These are phyloP conservation scores for Pyrus communis DNA, from an alignment of 306 rosid genomes.

Conservation along the genomic window DNA sequence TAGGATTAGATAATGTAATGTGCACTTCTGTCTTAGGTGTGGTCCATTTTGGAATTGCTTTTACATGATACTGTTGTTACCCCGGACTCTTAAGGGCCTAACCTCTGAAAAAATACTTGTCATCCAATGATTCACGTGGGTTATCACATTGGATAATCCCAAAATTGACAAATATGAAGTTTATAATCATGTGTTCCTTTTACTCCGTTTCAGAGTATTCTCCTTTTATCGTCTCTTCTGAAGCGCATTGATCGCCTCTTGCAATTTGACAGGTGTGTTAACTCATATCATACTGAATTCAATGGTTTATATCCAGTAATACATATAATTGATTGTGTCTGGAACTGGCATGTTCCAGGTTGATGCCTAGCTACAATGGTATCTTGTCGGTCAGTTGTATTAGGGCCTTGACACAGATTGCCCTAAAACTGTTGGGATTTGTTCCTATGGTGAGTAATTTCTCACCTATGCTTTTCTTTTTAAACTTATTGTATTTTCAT, in stretches of 20 bases:
- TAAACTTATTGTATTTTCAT: slow-evolving; percentile 14
- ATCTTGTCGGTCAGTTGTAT: slow-evolving; percentile 83
- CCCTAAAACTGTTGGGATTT: slow-evolving; percentile 75
- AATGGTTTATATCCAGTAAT: slow-evolving; percentile 17
- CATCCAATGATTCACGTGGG: background rate
- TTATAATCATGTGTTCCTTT: slow-evolving; percentile 4
- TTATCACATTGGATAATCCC: background rate
- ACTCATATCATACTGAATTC: slow-evolving; percentile 12
- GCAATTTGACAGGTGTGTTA: slow-evolving; percentile 83
- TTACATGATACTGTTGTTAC: background rate
- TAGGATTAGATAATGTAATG: background rate
- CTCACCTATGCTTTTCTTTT: slow-evolving; percentile 14
- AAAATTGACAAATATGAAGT: background rate
- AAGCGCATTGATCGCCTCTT: slow-evolving; percentile 84
- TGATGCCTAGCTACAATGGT: slow-evolving; percentile 97
- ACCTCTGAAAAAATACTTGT: background rate
- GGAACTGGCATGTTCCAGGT: slow-evolving; percentile 50
- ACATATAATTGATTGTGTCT: slow-evolving; percentile 18
- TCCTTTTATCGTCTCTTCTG: slow-evolving; percentile 71
- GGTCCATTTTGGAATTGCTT: background rate
- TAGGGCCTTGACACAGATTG: slow-evolving; percentile 83
- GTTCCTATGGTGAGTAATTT: slow-evolving; percentile 63
- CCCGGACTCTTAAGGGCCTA: background rate
- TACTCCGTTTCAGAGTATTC: slow-evolving; percentile 63
- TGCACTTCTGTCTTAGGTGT: background rate